Percentiles rank a stretch among this genome's conserved stretches.
phyloP scores from a whole-genome alignment of 2,329 filamentous ascomycete genomes.

The Ceratocystis destructans region DNA sequence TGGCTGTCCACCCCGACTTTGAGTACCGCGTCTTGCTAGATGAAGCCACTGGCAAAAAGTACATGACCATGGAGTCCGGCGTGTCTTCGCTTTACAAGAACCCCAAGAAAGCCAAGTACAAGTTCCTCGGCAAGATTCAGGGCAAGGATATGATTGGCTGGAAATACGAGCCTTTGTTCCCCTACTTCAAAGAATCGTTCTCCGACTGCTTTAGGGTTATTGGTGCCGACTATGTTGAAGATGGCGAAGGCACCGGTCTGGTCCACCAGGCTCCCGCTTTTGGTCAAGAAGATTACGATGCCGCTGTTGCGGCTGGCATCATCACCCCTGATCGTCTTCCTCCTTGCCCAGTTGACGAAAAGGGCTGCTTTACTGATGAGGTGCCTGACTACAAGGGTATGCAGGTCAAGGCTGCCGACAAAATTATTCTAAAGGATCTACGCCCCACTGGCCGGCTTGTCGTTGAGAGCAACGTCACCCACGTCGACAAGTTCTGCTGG shows the following conservation, averaged over 20 bases:
- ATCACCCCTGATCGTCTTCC: slow-evolving; percentile 49
- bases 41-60: slow-evolving; percentile 50
- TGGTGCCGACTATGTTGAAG: slow-evolving; percentile 56
- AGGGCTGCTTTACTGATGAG: slow-evolving; percentile 23
- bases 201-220: slow-evolving; percentile 55
- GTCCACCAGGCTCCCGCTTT: slow-evolving; percentile 64
- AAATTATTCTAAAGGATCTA: slow-evolving; percentile 23
- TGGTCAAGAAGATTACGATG: slow-evolving; percentile 64
- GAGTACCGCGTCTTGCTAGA: slow-evolving; percentile 66
- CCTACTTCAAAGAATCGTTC: slow-evolving; percentile 58
- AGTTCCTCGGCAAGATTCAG: slow-evolving; percentile 51
- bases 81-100: slow-evolving; percentile 61
- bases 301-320: slow-evolving; percentile 49
- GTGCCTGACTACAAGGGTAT: slow-evolving; percentile 23
- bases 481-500: slow-evolving; percentile 24
- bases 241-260: slow-evolving; percentile 59
- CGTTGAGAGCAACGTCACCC: slow-evolving; percentile 22
- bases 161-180: slow-evolving; percentile 58
- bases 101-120: slow-evolving; percentile 63
- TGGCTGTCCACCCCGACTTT: slow-evolving; percentile 61
- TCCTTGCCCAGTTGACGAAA: slow-evolving; percentile 57
- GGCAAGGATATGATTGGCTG: slow-evolving; percentile 56
- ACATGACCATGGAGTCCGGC: slow-evolving; percentile 53
- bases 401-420: slow-evolving; percentile 24
- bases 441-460: slow-evolving; percentile 22